Conservation (phyloP, 2,329 filamentous ascomycete genomes). For the Neodidymelliopsis sp. region DNA sequence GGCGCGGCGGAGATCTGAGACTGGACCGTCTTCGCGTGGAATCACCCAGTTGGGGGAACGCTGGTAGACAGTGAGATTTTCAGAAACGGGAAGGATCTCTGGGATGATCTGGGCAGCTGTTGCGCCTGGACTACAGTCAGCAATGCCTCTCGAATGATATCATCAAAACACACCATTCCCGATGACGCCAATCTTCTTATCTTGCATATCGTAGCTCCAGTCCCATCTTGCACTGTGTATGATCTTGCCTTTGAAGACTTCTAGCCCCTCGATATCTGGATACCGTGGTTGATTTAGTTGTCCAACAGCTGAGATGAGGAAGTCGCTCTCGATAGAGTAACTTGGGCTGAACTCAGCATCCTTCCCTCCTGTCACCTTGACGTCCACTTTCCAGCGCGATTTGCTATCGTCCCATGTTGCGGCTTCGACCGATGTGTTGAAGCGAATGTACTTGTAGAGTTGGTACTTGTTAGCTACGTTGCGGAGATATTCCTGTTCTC, state of each 20-base stretch:
- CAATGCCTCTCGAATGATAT: not conserved
- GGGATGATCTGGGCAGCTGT: slow-evolving; percentile 67
- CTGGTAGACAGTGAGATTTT: slow-evolving; percentile 63
- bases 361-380: slow-evolving; percentile 60
- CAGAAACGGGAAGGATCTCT: slow-evolving; percentile 60
- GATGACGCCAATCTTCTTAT: slow-evolving; percentile 65
- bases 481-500: slow-evolving; percentile 57
- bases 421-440: slow-evolving; percentile 62
- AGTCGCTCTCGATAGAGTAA: slow-evolving; percentile 64
- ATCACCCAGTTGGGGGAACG: slow-evolving; percentile 67
- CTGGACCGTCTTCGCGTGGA: slow-evolving; percentile 59
- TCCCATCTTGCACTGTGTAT: slow-evolving; percentile 69
- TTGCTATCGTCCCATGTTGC: slow-evolving; percentile 62
- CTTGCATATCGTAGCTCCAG: slow-evolving; percentile 62
- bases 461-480: slow-evolving; percentile 61
- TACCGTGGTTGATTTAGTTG: slow-evolving; percentile 64
- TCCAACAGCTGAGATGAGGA: slow-evolving; percentile 65
- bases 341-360: slow-evolving; percentile 61
- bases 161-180: slow-evolving; percentile 60
- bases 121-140: slow-evolving; percentile 51
- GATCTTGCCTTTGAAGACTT: slow-evolving; percentile 60
- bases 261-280: slow-evolving; percentile 58
- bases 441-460: slow-evolving; percentile 64
- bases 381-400: slow-evolving; percentile 60
- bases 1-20: slow-evolving; percentile 53